Percentiles rank a stretch among this genome's conserved stretches.
phyloP scores from a whole-genome alignment of 139 green algal genomes.

The Pseudopediastrum boryanum region DNA sequence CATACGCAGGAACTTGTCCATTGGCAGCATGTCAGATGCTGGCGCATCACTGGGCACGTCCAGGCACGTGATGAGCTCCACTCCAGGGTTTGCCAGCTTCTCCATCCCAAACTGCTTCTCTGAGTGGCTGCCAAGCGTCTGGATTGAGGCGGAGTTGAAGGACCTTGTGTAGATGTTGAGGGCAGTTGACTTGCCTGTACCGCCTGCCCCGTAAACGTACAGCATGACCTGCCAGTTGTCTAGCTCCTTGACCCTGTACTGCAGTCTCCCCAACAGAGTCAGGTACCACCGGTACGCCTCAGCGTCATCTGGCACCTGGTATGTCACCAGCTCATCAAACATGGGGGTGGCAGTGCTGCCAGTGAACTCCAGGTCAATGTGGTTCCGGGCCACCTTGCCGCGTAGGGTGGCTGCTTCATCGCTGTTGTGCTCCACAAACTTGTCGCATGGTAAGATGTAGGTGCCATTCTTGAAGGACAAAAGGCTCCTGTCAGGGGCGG shows the following conservation, averaged over 20 bases:
- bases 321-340: conserved; percentile 13
- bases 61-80: not conserved
- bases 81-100: not conserved
- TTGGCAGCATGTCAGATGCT: not conserved
- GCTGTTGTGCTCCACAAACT: no score
- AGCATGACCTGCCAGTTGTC: conserved; percentile 41
- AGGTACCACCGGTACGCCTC: conserved; percentile 4
- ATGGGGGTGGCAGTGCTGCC: conserved; percentile 8
- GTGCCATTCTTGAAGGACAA: no score
- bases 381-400: not conserved
- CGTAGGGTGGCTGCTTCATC: no score
- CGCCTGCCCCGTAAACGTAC: conserved; percentile 8
- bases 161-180: not conserved
- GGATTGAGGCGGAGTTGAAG: not conserved
- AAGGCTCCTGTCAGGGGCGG: no score
- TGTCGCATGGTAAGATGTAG: no score
- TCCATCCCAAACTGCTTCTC: conserved; percentile 3
- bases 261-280: conserved; percentile 17
- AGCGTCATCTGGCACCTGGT: conserved; percentile 6
- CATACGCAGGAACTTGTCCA: not conserved
- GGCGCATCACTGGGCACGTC: not conserved
- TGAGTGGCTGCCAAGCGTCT: not conserved
- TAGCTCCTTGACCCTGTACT: conserved; percentile 26
- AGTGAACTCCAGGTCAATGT: not conserved
- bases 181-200: conserved; percentile 20